phyloP scores from a whole-genome alignment of 106 monocot genomes.

The Chionographis japonica region DNA sequence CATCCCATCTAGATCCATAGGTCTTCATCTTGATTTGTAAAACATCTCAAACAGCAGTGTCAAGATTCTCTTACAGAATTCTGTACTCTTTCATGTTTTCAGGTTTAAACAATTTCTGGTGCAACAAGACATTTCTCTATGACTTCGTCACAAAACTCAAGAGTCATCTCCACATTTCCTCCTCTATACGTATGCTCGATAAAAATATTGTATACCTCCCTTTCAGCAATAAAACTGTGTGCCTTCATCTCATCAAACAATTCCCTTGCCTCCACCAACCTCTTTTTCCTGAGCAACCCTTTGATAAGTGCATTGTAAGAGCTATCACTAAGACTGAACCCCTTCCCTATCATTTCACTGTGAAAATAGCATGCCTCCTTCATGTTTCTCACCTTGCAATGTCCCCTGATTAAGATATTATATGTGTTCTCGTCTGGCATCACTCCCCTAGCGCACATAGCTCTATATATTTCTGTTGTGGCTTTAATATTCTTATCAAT shows the following conservation, averaged over 20 bases:
- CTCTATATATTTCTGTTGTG: conserved; percentile 56
- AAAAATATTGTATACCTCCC: conserved; percentile 58
- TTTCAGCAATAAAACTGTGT: conserved; percentile 37
- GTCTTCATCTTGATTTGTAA: too few relatives aligned
- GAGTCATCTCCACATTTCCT: conserved; percentile 50
- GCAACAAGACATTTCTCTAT: conserved; percentile 38
- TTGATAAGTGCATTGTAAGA: conserved; percentile 70
- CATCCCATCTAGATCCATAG: too few relatives aligned
- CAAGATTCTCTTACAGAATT: too few relatives aligned
- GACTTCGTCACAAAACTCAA: conserved; percentile 80
- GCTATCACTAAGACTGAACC: conserved; percentile 43
- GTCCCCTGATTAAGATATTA: conserved; percentile 85
- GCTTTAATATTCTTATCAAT: conserved; percentile 76
- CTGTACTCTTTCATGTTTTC: not conserved
- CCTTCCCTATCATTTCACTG: conserved; percentile 71
- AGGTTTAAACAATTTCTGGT: conserved; percentile 14
- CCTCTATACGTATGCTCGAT: conserved; percentile 63
- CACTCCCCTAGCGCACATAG: conserved; percentile 53
- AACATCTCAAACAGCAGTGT: too few relatives aligned
- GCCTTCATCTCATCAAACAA: conserved; percentile 86
- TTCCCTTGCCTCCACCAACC: conserved; percentile 52
- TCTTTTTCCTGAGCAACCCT: conserved; percentile 63
- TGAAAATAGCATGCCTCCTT: conserved; percentile 87
- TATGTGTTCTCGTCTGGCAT: conserved; percentile 85
- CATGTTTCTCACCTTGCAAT: conserved; percentile 87